A percentile compares a stretch with the other conserved stretches of the same genome.
phyloP scores from a whole-genome alignment of 805 yeast species.

The Starmerella bombicola region DNA sequence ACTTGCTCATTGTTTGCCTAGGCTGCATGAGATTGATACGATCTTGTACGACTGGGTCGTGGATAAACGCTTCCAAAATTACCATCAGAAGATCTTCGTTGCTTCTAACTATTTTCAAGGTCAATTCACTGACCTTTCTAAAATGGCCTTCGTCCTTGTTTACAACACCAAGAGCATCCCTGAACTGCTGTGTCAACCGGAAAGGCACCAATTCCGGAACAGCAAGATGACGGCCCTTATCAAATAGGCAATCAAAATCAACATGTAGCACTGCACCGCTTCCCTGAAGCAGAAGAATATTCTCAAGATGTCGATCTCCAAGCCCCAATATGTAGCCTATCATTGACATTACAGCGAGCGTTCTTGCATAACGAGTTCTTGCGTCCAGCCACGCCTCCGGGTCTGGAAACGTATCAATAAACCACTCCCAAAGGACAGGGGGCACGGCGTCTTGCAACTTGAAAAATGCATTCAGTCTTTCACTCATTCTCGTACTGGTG shows the following conservation, averaged over 20 bases:
- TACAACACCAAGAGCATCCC: slow-evolving; percentile 71
- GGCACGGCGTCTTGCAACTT: slow-evolving; percentile 29
- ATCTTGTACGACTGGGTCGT: slow-evolving; percentile 69
- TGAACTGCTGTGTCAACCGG: slow-evolving; percentile 74
- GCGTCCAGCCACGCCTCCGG: slow-evolving; percentile 80
- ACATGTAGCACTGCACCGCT: slow-evolving; percentile 81
- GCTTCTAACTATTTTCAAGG: slow-evolving; percentile 54
- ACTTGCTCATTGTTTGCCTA: slow-evolving; percentile 47
- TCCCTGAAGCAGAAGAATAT: slow-evolving; percentile 57
- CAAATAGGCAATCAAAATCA: slow-evolving; percentile 93
- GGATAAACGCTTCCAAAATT: slow-evolving; percentile 78
- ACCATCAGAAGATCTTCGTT: slow-evolving; percentile 81
- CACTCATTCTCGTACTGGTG: background rate
- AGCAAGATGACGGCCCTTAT: slow-evolving; percentile 49
- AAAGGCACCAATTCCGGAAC: slow-evolving; percentile 94
- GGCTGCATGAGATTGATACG: slow-evolving; percentile 29
- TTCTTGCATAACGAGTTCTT: slow-evolving; percentile 58
- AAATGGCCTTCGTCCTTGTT: slow-evolving; percentile 84
- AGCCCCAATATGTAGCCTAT: slow-evolving; percentile 88
- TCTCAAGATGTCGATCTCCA: slow-evolving; percentile 95
- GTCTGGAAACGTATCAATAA: slow-evolving; percentile 75
- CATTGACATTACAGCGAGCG: slow-evolving; percentile 93
- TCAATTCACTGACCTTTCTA: slow-evolving; percentile 73
- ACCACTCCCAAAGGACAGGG: slow-evolving; percentile 70
- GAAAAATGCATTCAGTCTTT: slow-evolving; percentile 31